phyloP scores from a whole-genome alignment of 1,139 yeast species.

The Candida sp. region DNA sequence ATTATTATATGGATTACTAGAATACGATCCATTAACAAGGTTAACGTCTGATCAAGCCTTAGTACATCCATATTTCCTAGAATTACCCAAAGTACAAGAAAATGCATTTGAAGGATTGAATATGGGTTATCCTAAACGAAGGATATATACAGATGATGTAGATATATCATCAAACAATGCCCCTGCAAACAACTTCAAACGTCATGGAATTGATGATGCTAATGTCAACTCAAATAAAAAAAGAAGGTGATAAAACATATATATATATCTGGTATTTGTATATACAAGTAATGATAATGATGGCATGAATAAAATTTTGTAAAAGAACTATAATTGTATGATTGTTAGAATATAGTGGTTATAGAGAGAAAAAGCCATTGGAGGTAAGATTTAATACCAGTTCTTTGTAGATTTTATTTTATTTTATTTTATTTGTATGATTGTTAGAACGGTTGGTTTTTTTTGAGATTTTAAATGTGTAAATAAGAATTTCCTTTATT shows the following conservation, averaged over 20 bases:
- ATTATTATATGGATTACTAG: slow-evolving; percentile 60
- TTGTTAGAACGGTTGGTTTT: too few relatives aligned
- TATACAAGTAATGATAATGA: slow-evolving; percentile 1
- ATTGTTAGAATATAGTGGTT: too few relatives aligned
- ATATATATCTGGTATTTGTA: neutral
- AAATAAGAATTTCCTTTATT: neutral
- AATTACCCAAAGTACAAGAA: slow-evolving; percentile 61
- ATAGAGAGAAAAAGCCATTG: too few relatives aligned
- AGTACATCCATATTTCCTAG: slow-evolving; percentile 71
- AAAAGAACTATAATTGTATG: too few relatives aligned
- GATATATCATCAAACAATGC: slow-evolving; percentile 47
- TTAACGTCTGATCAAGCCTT: slow-evolving; percentile 71
- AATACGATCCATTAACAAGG: slow-evolving; percentile 82
- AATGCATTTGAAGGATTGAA: slow-evolving; percentile 68
- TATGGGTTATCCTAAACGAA: slow-evolving; percentile 65
- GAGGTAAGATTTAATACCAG: too few relatives aligned
- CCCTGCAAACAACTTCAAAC: slow-evolving; percentile 12
- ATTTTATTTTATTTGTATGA: too few relatives aligned
- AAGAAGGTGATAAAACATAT: neutral
- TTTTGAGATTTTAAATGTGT: neutral
- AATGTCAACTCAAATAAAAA: slow-evolving; percentile 3
- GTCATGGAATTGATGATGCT: slow-evolving; percentile 22
- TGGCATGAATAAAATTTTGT: neutral
- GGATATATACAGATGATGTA: slow-evolving; percentile 75
- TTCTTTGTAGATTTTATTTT: too few relatives aligned